phyloP scores from a whole-genome alignment of 73 alveolate species.

The Paramecium pentaurelia region DNA sequence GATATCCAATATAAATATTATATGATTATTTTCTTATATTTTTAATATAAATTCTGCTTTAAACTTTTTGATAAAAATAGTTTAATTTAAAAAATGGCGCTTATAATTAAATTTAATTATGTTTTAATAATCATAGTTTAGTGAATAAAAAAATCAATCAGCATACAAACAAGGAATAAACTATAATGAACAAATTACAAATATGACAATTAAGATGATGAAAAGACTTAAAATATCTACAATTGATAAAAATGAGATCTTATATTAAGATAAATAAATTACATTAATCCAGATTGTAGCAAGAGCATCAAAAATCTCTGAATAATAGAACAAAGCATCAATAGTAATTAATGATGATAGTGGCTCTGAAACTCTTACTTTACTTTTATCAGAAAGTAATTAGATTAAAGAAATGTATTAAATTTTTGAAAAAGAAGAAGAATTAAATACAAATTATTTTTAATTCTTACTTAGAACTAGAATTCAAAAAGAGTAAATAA shows the following conservation, averaged over 20 bases:
- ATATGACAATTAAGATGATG: not conserved
- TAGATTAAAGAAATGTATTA: not conserved
- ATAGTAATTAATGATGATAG: not conserved
- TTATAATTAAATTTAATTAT: not conserved
- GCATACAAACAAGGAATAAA: not conserved
- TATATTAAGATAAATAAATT: not conserved
- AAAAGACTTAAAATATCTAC: not conserved
- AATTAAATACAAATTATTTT: not conserved
- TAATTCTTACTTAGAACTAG: not conserved
- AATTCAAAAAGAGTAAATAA: not conserved
- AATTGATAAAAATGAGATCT: not conserved
- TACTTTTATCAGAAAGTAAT: not conserved
- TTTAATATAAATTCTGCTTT: not conserved
- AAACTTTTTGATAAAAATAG: not conserved
- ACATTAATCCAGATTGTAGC: not conserved
- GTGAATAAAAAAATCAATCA: not conserved
- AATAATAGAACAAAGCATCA: not conserved
- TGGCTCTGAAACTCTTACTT: not conserved
- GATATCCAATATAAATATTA: not conserved
- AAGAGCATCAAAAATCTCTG: not conserved
- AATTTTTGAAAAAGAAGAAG: not conserved
- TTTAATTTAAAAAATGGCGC: not conserved
- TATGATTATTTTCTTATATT: not conserved
- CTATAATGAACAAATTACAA: not conserved
- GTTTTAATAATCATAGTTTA: not conserved